Conservation (phyloP, 768 basidiomycete genomes). For the Pulveroboletus frians region DNA sequence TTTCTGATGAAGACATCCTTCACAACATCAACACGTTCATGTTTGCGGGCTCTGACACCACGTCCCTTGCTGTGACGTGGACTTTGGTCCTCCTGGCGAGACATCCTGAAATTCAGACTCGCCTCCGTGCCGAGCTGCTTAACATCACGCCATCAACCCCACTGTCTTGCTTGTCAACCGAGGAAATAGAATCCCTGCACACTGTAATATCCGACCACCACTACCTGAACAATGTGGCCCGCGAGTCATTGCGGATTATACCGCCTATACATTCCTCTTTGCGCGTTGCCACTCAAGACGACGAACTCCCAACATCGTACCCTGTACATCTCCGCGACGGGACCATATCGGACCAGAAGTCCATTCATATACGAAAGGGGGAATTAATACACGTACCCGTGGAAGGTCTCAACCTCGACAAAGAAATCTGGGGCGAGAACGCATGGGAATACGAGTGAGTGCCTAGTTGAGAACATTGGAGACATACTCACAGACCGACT, state of each 20-base stretch:
- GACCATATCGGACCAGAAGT: constrained; percentile 36
- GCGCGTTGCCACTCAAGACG: constrained; percentile 72
- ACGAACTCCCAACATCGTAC: constrained; percentile 66
- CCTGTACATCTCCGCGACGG: constrained; percentile 54
- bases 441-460: constrained; percentile 78
- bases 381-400: constrained; percentile 73
- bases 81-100: constrained; percentile 69
- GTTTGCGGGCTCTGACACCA: constrained; percentile 88
- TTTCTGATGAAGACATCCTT: constrained; percentile 85
- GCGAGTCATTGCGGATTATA: constrained; percentile 72
- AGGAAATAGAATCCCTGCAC: constrained; percentile 62
- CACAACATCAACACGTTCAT: constrained; percentile 86
- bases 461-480: background rate
- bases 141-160: constrained; percentile 38
- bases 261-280: constrained; percentile 81
- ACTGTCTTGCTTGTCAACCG: constrained; percentile 47
- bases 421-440: constrained; percentile 72
- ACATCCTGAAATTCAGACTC: constrained; percentile 60
- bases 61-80: constrained; percentile 81
- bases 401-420: constrained; percentile 77
- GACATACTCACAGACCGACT: constrained; percentile 1
- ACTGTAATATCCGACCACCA: constrained; percentile 54
- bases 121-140: constrained; percentile 65
- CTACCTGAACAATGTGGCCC: constrained; percentile 68
- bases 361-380: constrained; percentile 57